phyloP scores from a whole-genome alignment of 371 early-diverging fungal species.

The Haplosporangium sp. region DNA sequence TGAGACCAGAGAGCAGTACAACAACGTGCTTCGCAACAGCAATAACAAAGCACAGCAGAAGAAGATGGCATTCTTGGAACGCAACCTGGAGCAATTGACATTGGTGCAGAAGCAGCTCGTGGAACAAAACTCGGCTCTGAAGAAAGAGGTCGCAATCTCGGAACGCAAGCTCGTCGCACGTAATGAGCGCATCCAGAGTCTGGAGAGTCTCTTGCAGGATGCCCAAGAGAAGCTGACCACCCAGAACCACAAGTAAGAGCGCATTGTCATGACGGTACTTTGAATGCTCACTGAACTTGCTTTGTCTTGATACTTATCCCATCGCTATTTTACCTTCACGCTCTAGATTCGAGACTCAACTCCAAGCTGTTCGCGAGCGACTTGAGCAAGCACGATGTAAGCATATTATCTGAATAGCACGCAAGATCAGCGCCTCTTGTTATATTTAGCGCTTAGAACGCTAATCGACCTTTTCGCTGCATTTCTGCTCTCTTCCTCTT shows the following conservation, averaged over 20 bases:
- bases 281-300: not conserved
- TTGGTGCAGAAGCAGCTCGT: conserved; percentile 95
- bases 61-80: conserved; percentile 95
- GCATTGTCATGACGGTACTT: conserved; percentile 1
- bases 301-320: not conserved
- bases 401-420: not conserved
- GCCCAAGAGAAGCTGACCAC: conserved; percentile 76
- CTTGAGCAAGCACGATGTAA: conserved; percentile 80
- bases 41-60: conserved; percentile 89
- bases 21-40: conserved; percentile 81
- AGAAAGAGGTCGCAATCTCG: conserved; percentile 90
- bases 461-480: not conserved
- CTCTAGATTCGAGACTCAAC: conserved; percentile 80
- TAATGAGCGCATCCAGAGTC: conserved; percentile 91
- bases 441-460: not conserved
- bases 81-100: conserved; percentile 94
- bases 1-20: conserved; percentile 91
- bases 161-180: conserved; percentile 92
- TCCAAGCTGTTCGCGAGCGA: conserved; percentile 81
- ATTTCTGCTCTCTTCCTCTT: not conserved
- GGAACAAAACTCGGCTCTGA: conserved; percentile 92
- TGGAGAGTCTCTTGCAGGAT: conserved; percentile 90
- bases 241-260: conserved; percentile 83
- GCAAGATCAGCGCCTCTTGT: not conserved
- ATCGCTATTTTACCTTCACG: not conserved